phyloP scores from a whole-genome alignment of 129 eudicot species.

The Sambucus nigra region DNA sequence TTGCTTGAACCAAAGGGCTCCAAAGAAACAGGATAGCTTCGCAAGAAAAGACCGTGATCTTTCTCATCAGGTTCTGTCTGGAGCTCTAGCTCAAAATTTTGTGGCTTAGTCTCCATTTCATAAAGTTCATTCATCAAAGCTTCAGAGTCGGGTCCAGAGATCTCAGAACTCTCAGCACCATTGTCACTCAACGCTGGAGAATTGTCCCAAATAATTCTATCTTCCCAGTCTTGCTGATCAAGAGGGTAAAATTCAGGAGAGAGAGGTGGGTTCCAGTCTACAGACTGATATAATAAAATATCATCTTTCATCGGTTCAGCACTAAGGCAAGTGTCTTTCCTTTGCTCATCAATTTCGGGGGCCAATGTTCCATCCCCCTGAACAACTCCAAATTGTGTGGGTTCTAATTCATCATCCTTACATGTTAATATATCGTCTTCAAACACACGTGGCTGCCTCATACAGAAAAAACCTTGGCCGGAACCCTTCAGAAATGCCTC shows the following conservation, averaged over 20 bases:
- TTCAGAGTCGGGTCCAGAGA: slow-evolving; percentile 63
- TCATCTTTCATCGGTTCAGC: slow-evolving; percentile 46
- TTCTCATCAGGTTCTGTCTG: slow-evolving; percentile 25
- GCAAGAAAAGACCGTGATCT: slow-evolving; percentile 27
- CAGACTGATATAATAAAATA: slow-evolving; percentile 10
- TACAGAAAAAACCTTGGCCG: slow-evolving; percentile 31
- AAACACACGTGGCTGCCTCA: slow-evolving; percentile 21
- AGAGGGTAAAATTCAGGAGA: slow-evolving; percentile 47
- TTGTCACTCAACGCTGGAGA: slow-evolving; percentile 44
- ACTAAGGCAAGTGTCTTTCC: slow-evolving; percentile 41
- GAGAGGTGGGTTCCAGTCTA: slow-evolving; percentile 17
- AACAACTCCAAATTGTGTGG: slow-evolving; percentile 44
- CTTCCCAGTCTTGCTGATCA: slow-evolving; percentile 96
- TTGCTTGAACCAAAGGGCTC: slow-evolving; percentile 65
- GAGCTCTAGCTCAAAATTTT: slow-evolving; percentile 8
- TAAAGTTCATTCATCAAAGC: slow-evolving; percentile 11
- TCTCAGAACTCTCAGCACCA: slow-evolving; percentile 58
- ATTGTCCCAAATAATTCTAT: slow-evolving; percentile 59
- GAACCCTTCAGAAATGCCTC: slow-evolving; percentile 59
- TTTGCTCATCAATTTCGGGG: slow-evolving; percentile 26
- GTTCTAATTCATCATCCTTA: slow-evolving; percentile 31
- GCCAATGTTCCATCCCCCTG: slow-evolving; percentile 22
- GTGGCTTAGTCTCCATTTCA: slow-evolving; percentile 17
- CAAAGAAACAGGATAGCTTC: slow-evolving; percentile 24
- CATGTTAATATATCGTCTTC: slow-evolving; percentile 27